Conservation (phyloP, 2,329 filamentous ascomycete species). For the Aspergillus versicolor region DNA sequence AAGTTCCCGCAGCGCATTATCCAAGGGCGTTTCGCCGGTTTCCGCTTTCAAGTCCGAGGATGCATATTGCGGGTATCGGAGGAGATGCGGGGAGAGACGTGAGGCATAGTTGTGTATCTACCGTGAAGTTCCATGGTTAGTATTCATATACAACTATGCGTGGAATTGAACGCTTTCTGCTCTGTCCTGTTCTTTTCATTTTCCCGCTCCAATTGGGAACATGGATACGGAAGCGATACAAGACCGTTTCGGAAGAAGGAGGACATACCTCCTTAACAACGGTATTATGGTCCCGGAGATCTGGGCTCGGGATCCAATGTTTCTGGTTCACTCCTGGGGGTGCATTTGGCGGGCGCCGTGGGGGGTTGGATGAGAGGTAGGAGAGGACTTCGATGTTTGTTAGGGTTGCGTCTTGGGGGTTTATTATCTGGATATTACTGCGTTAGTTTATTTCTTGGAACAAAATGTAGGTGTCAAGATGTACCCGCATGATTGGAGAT, state of each 20-base stretch:
- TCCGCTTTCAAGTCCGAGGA: constrained; percentile 11
- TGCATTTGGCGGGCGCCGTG: constrained; percentile 40
- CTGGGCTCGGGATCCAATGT: constrained; percentile 42
- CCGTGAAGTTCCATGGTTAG: background rate
- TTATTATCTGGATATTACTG: constrained; percentile 35
- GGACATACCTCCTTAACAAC: constrained; percentile 45
- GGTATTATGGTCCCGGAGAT: constrained; percentile 46
- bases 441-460: background rate
- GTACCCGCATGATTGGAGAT: constrained; percentile 25
- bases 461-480: background rate
- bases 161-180: too few relatives aligned
- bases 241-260: background rate
- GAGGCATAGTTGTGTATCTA: constrained; percentile 44
- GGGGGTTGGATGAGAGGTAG: constrained; percentile 42
- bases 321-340: constrained; percentile 32
- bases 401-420: constrained; percentile 45
- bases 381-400: constrained; percentile 47
- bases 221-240: background rate
- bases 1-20: constrained; percentile 38
- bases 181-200: too few relatives aligned
- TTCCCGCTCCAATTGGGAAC: too few relatives aligned
- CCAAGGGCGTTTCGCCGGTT: constrained; percentile 28
- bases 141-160: background rate
- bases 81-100: constrained; percentile 41
- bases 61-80: constrained; percentile 36